These are phyloP conservation scores for Exophiala sp. DNA, from an alignment of 2,329 filamentous ascomycete genomes.

Conservation along the genomic window DNA sequence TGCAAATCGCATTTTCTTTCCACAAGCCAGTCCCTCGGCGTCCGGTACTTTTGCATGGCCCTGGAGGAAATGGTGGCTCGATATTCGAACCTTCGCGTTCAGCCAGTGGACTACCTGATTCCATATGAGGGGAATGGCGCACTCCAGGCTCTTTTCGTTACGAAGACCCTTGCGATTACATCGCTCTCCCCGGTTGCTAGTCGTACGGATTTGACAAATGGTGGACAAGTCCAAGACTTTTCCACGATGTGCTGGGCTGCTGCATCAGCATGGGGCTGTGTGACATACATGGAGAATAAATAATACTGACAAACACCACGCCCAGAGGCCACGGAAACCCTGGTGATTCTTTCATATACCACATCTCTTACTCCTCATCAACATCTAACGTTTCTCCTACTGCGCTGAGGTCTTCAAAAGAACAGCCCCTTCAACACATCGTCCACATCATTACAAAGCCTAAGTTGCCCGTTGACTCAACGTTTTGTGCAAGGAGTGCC, in stretches of 20 bases:
- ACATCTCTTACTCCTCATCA: too few relatives aligned
- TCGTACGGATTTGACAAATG: not conserved
- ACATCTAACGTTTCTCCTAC: too few relatives aligned
- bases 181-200: not conserved
- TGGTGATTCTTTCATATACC: not conserved
- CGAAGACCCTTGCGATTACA: not conserved
- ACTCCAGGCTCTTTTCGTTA: slow-evolving; percentile 6
- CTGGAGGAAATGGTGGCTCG: not conserved
- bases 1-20: too few relatives aligned
- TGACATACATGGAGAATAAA: not conserved
- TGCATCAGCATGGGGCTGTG: not conserved
- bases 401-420: too few relatives aligned
- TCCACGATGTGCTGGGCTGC: too few relatives aligned
- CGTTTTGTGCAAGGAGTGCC: not conserved
- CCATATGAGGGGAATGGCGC: slow-evolving; percentile 12
- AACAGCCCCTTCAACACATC: not conserved
- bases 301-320: not conserved
- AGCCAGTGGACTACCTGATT: slow-evolving; percentile 11
- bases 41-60: slow-evolving; percentile 8
- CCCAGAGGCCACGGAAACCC: not conserved
- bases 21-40: not conserved
- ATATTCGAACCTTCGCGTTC: not conserved
- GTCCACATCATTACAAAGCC: not conserved
- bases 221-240: not conserved
- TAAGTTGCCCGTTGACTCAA: not conserved